A percentile compares a stretch with the other conserved stretches of the same genome.
Conservation (phyloP, 1,284 basidiomycete genomes). For the Tylopilus orsonianus region DNA sequence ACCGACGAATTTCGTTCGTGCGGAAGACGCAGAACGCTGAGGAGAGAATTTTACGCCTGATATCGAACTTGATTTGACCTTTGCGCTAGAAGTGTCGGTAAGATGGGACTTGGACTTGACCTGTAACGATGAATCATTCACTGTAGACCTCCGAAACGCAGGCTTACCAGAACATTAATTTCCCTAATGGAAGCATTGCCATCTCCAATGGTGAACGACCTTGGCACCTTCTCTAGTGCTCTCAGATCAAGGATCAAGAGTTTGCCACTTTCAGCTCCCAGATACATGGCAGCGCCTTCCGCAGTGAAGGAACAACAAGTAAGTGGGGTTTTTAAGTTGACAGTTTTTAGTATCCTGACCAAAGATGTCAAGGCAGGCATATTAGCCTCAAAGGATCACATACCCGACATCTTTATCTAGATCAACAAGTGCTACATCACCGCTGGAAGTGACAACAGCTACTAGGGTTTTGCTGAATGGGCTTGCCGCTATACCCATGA, state of each 20-base stretch:
- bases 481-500: conserved; percentile 58
- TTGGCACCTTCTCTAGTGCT: conserved; percentile 60
- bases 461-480: conserved; percentile 73
- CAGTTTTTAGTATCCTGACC: conserved; percentile 53
- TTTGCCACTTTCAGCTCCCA: conserved; percentile 63
- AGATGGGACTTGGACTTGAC: conserved; percentile 35
- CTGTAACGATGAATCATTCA: conserved; percentile 23
- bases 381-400: conserved; percentile 21
- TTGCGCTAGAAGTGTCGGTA: conserved; percentile 6
- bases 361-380: neutral
- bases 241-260: conserved; percentile 63
- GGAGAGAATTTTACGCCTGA: conserved; percentile 14
- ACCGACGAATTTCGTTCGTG: conserved; percentile 5
- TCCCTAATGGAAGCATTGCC: conserved; percentile 46
- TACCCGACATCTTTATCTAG: conserved; percentile 73
- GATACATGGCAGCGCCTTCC: conserved; percentile 63
- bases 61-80: conserved; percentile 13
- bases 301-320: conserved; percentile 63
- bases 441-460: conserved; percentile 53
- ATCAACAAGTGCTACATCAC: conserved; percentile 58
- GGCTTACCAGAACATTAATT: conserved; percentile 55
- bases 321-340: conserved; percentile 50
- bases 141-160: neutral
- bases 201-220: conserved; percentile 49
- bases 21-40: conserved; percentile 9